Evolutionary conservation across 1,284 basidiomycete genomes (phyloP).

Genomic region (Peniophora sp.): DNA sequence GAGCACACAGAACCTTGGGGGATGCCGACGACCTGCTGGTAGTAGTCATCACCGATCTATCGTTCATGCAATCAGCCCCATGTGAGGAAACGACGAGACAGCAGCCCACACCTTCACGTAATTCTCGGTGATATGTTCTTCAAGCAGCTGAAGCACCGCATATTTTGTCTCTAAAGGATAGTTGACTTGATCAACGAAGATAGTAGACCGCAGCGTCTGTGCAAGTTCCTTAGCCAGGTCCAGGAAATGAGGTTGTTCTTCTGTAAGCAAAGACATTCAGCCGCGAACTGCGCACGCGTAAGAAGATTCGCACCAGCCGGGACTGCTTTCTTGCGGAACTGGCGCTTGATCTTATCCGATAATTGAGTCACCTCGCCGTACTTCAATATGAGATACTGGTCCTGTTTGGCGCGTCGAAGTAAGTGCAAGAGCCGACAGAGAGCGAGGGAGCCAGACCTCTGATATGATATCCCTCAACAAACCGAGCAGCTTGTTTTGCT

Average conservation of each 20-base stretch:
- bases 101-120: conserved; percentile 66
- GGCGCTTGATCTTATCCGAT: conserved; percentile 44
- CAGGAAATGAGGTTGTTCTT: conserved; percentile 69
- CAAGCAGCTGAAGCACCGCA: conserved; percentile 67
- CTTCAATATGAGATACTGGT: conserved; percentile 56
- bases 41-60: conserved; percentile 73
- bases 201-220: conserved; percentile 58
- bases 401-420: conserved; percentile 29
- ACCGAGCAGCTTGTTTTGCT: conserved; percentile 77
- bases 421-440: no score
- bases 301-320: conserved; percentile 51
- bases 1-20: conserved; percentile 94
- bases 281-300: neutral
- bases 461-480: conserved; percentile 72
- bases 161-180: conserved; percentile 51
- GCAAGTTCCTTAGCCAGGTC: conserved; percentile 63
- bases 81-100: neutral
- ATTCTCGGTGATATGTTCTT: conserved; percentile 88
- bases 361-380: conserved; percentile 52
- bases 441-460: conserved; percentile 37
- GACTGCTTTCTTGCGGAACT: conserved; percentile 53
- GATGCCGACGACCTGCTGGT: conserved; percentile 85
- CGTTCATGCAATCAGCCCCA: neutral
- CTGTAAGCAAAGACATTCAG: conserved; percentile 24
- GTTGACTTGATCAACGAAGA: conserved; percentile 80